Percentiles rank a stretch among this genome's conserved stretches.
Conservation (phyloP, 805 yeast species). For the Barnettozyma botsteinii region DNA sequence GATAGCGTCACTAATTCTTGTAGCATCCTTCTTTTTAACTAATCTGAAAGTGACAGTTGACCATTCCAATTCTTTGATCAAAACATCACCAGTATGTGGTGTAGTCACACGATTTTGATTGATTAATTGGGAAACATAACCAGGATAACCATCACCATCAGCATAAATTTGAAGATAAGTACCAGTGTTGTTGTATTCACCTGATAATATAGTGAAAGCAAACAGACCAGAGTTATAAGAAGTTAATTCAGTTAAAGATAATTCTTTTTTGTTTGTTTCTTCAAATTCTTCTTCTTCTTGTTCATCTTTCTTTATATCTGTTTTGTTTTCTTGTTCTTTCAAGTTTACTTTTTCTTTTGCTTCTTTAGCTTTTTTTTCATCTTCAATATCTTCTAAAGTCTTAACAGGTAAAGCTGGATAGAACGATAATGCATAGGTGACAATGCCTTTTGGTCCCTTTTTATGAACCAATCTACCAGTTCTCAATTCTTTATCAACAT, state of each 20-base stretch:
- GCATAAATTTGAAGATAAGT: constrained; percentile 69
- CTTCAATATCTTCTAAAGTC: constrained; percentile 66
- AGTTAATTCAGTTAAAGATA: constrained; percentile 53
- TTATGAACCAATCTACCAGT: constrained; percentile 61
- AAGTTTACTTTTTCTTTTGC: constrained; percentile 16
- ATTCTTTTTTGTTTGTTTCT: constrained; percentile 37
- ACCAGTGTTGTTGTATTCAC: constrained; percentile 47
- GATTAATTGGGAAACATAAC: constrained; percentile 51
- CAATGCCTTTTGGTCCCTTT: constrained; percentile 78
- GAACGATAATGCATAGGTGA: constrained; percentile 71
- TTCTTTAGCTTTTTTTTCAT: constrained; percentile 40
- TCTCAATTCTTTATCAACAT: constrained; percentile 49
- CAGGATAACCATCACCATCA: constrained; percentile 67
- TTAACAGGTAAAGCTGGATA: constrained; percentile 79
- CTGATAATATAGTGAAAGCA: constrained; percentile 58
- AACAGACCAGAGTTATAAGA: constrained; percentile 70
- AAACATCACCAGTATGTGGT: constrained; percentile 63
- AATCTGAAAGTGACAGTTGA: constrained; percentile 62
- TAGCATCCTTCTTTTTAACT: constrained; percentile 46
- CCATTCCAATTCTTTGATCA: constrained; percentile 71
- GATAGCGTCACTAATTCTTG: constrained; percentile 50
- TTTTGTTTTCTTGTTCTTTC: constrained; percentile 35
- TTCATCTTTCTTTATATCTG: constrained; percentile 25
- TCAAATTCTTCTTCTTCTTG: constrained; percentile 34
- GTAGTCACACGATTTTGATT: constrained; percentile 27